phyloP scores from a whole-genome alignment of 345 rosid species.

The Raphanus sativus region DNA sequence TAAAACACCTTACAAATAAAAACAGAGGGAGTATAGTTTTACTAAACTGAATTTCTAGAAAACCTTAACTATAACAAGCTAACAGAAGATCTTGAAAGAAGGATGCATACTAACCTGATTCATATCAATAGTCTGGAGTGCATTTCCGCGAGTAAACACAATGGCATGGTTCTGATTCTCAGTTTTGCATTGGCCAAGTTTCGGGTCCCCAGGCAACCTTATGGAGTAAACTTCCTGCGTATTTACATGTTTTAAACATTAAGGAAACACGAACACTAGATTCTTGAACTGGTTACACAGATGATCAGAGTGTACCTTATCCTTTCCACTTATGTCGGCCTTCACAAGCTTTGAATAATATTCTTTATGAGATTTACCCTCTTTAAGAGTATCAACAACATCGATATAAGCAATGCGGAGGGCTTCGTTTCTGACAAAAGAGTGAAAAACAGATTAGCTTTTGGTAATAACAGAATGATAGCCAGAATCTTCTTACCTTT shows the following conservation, averaged over 20 bases:
- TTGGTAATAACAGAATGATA: neutral
- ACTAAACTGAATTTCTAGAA: slow-evolving; percentile 7
- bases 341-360: slow-evolving; percentile 93
- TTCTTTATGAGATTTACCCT: slow-evolving; percentile 68
- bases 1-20: too few species aligned
- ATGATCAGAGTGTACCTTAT: slow-evolving; percentile 56
- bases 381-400: slow-evolving; percentile 73
- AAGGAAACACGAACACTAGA: slow-evolving; percentile 14
- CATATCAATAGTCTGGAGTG: slow-evolving; percentile 96
- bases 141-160: slow-evolving; percentile 94
- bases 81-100: slow-evolving; percentile 4
- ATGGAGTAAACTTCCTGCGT: slow-evolving; percentile 87
- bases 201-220: slow-evolving; percentile 93
- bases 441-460: slow-evolving; percentile 13
- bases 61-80: slow-evolving; percentile 16
- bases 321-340: slow-evolving; percentile 91
- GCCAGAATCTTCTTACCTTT: slow-evolving; percentile 64
- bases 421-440: slow-evolving; percentile 78
- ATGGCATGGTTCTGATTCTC: slow-evolving; percentile 97
- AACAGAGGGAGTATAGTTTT: too few species aligned
- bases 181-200: slow-evolving; percentile 95
- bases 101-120: slow-evolving; percentile 60
- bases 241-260: slow-evolving; percentile 17
- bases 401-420: slow-evolving; percentile 95
- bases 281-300: neutral